phyloP scores from a whole-genome alignment of 2,329 filamentous ascomycete genomes.

The Ascochyta koolunga region DNA sequence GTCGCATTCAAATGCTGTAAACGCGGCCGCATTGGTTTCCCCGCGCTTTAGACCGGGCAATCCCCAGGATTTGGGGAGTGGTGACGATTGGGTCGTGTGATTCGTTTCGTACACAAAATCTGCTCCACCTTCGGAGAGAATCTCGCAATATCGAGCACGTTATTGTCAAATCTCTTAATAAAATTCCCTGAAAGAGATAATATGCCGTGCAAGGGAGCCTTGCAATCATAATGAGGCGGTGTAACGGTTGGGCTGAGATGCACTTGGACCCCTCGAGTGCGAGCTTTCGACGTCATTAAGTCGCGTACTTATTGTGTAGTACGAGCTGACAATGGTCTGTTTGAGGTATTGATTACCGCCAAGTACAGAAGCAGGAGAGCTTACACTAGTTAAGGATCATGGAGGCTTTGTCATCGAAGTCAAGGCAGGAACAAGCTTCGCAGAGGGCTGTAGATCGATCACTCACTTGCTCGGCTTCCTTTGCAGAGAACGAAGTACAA shows the following conservation, averaged over 20 bases:
- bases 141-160: slow-evolving; percentile 1
- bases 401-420: too few relatives aligned
- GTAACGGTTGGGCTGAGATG: slow-evolving; percentile 2
- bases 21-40: slow-evolving; percentile 9
- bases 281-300: background rate
- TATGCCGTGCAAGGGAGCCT: background rate
- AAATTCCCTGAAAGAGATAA: background rate
- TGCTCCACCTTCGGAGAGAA: slow-evolving; percentile 13
- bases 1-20: slow-evolving; percentile 4
- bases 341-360: background rate
- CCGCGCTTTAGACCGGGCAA: slow-evolving; percentile 9
- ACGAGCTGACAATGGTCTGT: background rate
- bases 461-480: background rate
- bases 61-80: slow-evolving; percentile 4
- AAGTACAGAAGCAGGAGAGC: background rate
- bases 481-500: background rate
- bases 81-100: slow-evolving; percentile 1
- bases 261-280: background rate
- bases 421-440: slow-evolving; percentile 11
- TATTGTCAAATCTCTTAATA: background rate
- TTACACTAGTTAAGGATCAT: background rate
- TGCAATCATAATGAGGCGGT: background rate
- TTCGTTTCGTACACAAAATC: background rate
- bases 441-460: background rate
- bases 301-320: too few relatives aligned